phyloP scores from a whole-genome alignment of 225 moss, liverwort and hornwort genomes.

The Climacium dendroides region DNA sequence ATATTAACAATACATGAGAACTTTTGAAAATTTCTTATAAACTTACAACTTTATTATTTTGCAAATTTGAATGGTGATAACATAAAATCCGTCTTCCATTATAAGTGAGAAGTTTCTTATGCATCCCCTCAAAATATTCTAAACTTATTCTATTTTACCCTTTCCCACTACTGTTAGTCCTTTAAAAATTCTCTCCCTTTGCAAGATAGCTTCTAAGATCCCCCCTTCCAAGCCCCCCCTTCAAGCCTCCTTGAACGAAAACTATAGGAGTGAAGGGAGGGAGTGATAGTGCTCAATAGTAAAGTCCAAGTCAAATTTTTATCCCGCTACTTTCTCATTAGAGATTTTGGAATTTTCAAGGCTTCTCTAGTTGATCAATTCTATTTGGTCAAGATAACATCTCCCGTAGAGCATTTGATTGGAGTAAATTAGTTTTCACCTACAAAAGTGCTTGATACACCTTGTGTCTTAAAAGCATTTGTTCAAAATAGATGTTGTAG shows the following conservation, averaged over 20 bases:
- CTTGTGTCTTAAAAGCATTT: background rate
- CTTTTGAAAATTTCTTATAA: background rate
- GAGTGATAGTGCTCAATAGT: background rate
- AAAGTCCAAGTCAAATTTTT: background rate
- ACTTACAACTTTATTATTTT: background rate
- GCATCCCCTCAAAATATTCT: accelerated
- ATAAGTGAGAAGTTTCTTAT: background rate
- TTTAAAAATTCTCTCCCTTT: background rate
- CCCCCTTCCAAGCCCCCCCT: no score
- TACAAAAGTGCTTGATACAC: accelerated
- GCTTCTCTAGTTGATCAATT: background rate
- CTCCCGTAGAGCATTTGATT: accelerated
- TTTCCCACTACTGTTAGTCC: accelerated
- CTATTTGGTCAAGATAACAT: no score
- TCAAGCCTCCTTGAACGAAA: background rate
- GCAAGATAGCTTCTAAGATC: background rate
- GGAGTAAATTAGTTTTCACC: background rate
- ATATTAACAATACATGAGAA: background rate
- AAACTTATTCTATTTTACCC: background rate
- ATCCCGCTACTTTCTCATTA: accelerated
- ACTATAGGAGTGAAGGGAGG: background rate
- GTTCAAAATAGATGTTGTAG: background rate
- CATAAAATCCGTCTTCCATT: background rate
- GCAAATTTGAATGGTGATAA: background rate
- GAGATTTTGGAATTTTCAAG: background rate